These are phyloP conservation scores for Carex scoparia DNA, from an alignment of 176 grass and related monocot species.

Conservation along the genomic window DNA sequence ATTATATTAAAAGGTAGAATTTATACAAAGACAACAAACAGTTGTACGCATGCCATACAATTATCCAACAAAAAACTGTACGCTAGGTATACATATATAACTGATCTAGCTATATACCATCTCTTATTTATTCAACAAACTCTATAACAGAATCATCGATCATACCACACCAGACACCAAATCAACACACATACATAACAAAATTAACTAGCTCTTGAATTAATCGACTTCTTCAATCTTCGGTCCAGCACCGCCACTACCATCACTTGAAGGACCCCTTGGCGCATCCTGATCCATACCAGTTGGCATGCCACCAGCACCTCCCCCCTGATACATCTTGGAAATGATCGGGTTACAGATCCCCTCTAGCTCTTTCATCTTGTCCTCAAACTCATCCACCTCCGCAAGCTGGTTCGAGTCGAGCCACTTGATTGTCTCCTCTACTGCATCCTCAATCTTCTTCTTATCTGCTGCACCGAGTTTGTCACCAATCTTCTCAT, in stretches of 20 bases:
- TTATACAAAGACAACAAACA: background rate
- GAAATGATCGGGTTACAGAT: conserved; percentile 77
- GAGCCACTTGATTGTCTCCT: conserved; percentile 65
- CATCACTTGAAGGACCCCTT: conserved; percentile 1
- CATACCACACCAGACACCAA: background rate
- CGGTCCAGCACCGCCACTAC: conserved; percentile 46
- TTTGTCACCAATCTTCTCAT: conserved; percentile 55
- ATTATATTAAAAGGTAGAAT: background rate
- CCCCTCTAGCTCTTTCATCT: conserved; percentile 69
- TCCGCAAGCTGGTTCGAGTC: conserved; percentile 82
- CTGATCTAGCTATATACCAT: background rate
- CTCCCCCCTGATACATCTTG: conserved; percentile 63
- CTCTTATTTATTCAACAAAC: background rate
- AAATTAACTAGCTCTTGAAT: conserved; percentile 7
- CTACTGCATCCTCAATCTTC: conserved; percentile 61
- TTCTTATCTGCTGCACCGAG: conserved; percentile 45
- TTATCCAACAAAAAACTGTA: background rate
- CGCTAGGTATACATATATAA: background rate
- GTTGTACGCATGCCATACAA: background rate
- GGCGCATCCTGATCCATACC: conserved; percentile 55
- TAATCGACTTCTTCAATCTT: conserved; percentile 89
- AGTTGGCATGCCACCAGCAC: background rate
- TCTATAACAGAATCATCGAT: background rate
- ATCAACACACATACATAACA: background rate
- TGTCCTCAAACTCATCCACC: conserved; percentile 63